phyloP scores from a whole-genome alignment of 2,329 filamentous ascomycete genomes.

The Capronia epimyces region DNA sequence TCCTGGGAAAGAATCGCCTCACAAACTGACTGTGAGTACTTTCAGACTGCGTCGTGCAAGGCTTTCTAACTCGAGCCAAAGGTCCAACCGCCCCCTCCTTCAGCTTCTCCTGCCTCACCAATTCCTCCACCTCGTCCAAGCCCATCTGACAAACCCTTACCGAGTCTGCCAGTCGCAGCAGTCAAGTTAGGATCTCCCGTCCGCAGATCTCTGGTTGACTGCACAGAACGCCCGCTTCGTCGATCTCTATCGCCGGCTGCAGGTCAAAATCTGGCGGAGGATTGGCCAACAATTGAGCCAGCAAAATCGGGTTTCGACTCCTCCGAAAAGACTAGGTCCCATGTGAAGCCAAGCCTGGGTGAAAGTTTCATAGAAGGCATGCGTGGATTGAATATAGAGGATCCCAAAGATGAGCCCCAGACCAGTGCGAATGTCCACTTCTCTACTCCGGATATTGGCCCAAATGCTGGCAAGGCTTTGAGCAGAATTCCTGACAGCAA shows the following conservation, averaged over 20 bases:
- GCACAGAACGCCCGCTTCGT: slow-evolving; percentile 30
- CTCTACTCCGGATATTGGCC: background rate
- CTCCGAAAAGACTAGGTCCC: background rate
- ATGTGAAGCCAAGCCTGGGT: slow-evolving; percentile 21
- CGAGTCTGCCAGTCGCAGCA: slow-evolving; percentile 30
- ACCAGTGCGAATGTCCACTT: background rate
- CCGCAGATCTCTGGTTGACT: slow-evolving; percentile 31
- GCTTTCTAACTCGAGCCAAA: background rate
- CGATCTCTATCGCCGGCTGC: slow-evolving; percentile 24
- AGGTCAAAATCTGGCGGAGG: slow-evolving; percentile 20
- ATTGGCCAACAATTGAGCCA: slow-evolving; percentile 31
- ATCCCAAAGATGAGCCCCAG: slow-evolving; percentile 6
- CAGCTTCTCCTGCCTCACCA: slow-evolving; percentile 5
- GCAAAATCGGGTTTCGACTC: slow-evolving; percentile 1
- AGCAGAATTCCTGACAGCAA: background rate
- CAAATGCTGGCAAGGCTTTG: background rate
- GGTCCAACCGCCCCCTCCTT: slow-evolving; percentile 7
- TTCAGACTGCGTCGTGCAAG: too few species aligned
- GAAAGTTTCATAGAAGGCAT: slow-evolving; percentile 26
- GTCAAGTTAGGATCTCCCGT: slow-evolving; percentile 25
- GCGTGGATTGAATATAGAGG: slow-evolving; percentile 20
- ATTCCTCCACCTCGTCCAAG: slow-evolving; percentile 9
- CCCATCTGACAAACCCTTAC: slow-evolving; percentile 31
- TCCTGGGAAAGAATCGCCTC: background rate
- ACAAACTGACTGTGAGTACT: slow-evolving; percentile 8